A percentile compares a stretch with the other conserved stretches of the same genome.
phyloP scores from a whole-genome alignment of 768 basidiomycete species.

The Serpula lacrymans region DNA sequence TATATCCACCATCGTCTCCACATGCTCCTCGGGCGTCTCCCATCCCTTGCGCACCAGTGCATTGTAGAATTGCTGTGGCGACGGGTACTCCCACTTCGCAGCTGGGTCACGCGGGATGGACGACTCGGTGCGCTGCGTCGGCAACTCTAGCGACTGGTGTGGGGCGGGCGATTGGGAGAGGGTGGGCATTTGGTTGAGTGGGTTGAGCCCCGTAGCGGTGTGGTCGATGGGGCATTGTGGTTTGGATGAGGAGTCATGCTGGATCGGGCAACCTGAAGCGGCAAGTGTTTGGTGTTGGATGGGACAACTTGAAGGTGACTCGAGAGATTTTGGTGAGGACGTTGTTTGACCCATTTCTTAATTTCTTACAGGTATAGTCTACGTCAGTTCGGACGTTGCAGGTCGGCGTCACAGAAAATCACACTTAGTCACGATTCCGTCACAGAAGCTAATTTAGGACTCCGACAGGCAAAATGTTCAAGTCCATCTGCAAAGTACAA shows the following conservation, averaged over 20 bases:
- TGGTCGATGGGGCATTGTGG: constrained; percentile 67
- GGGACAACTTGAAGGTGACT: constrained; percentile 10
- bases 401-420: too few relatives aligned
- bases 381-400: too few relatives aligned
- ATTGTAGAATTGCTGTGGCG: constrained; percentile 97
- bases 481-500: too few relatives aligned
- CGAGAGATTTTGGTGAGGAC: too few relatives aligned
- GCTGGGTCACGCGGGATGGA: constrained; percentile 69
- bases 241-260: constrained; percentile 28
- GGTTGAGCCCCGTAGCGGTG: constrained; percentile 48
- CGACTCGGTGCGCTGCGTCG: constrained; percentile 72
- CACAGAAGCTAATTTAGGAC: too few relatives aligned
- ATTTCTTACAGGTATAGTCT: too few relatives aligned
- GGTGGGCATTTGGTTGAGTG: constrained; percentile 84
- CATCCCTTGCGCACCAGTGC: constrained; percentile 94
- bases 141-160: constrained; percentile 55
- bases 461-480: too few relatives aligned
- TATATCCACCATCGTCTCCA: constrained; percentile 96
- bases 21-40: constrained; percentile 95
- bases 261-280: constrained; percentile 40
- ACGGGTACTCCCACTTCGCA: constrained; percentile 89
- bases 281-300: constrained; percentile 8
- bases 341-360: constrained; percentile 16
- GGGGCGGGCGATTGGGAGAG: constrained; percentile 67
- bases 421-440: too few relatives aligned